These are phyloP conservation scores for Acer yangbiense DNA, from an alignment of 345 rosid species.

Conservation along the genomic window DNA sequence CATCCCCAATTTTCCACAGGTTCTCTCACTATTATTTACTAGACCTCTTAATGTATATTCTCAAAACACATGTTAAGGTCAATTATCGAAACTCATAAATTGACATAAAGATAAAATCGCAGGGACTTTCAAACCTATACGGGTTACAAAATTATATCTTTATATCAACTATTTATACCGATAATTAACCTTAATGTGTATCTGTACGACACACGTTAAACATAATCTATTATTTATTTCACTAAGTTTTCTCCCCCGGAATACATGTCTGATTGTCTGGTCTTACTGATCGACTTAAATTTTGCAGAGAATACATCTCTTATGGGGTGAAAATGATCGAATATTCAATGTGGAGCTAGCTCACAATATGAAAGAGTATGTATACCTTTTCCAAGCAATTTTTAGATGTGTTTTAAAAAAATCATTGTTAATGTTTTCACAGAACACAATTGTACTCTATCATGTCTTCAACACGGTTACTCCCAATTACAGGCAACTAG, in stretches of 20 bases:
- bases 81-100: no score
- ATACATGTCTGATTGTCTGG: no score
- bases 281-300: background rate
- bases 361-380: slow-evolving; percentile 80
- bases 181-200: no score
- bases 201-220: slow-evolving; percentile 53
- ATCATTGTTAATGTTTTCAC: no score
- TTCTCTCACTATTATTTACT: slow-evolving; percentile 12
- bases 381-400: background rate
- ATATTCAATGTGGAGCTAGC: slow-evolving; percentile 75
- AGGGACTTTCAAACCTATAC: no score
- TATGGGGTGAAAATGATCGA: slow-evolving; percentile 89
- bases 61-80: background rate
- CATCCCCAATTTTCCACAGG: slow-evolving; percentile 63
- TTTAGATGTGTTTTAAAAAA: no score
- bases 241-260: no score
- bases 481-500: slow-evolving; percentile 57
- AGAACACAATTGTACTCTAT: no score
- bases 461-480: background rate
- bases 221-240: slow-evolving; percentile 52
- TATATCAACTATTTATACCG: no score
- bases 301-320: slow-evolving; percentile 75
- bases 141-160: no score
- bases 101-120: no score
- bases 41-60: background rate